Base-by-base conservation (phyloP, 257 asterid species). In the Datura wrightii region DNA sequence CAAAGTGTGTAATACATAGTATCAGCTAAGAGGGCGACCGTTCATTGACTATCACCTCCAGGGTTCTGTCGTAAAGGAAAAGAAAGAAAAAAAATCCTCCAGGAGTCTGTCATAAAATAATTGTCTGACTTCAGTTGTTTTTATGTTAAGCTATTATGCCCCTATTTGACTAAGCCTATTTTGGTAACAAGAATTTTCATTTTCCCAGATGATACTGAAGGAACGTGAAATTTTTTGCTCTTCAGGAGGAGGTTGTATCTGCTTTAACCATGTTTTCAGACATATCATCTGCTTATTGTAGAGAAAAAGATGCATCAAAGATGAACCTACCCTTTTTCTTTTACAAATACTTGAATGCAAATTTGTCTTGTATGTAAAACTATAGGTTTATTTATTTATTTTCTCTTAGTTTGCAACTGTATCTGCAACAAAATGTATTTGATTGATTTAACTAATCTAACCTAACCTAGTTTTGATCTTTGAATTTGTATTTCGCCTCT, bases 171-270 rank as follows among this genome's bases (percentile, higher is more conserved):
- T 78, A 78, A 84, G 83, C 86, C 86, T 82, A 54, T 55, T 72
- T 76, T 91, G 87, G 94, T 95, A 91, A 94, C 92, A 54, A 79
- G 34, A 91, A 90, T 91, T 92, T 89, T 94, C 97, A 92, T 94
- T 95, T 91, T 90, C 94, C 97, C 98, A 94, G 98, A 95, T 95
- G 94, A 91, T 89, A 87, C 70, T 89, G 98, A 95, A 86, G 99
- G 98, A 82, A 94, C 97, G 98, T 95, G 98, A 95, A 56, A 89
- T 67, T 84, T 85, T 88, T 86, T 83, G 92, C 92, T 84, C 88
- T 53, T 89, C 87, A 71, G 86, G 89, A 90, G 92, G 92, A 87
- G 89, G 82, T 78, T 78, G 82, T 90, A 84, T 85, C 90, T 87
- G 88, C 94, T 69, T 54, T 60, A 41, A 48, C 74, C 41, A 34